Base-by-base conservation (phyloP, 164 flowering plant species). In the Annona cherimola region DNA sequence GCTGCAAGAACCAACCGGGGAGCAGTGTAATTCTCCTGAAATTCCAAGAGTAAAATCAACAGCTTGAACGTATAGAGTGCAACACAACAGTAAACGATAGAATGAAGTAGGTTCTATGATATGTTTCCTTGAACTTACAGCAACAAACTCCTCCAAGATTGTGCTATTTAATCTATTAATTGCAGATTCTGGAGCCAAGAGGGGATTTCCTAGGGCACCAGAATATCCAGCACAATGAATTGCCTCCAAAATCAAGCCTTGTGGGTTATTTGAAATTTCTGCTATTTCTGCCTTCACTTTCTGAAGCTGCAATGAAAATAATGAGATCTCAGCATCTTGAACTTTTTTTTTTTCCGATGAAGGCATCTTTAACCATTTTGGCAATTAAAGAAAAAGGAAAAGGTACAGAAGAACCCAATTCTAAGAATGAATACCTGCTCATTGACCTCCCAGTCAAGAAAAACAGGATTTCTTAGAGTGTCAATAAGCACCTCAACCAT, bases 401-500 rank as follows among this genome's bases (percentile, higher is more conserved):
- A 18, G 61, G 1, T 7, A 14, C 54, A 61, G 4, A 41, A 55
- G 20, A 73, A 26, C 18, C 42, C 1, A 12, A 16, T 42, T 9
- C 57, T 16, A 46, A 12, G 11, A 71, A 43, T 62, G 43, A 1
- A 26, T 79, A 92, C 98, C 93, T 92, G 89, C 79, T 94, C 98
- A 63, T 83, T 85, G 72, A 95, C 86, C 81, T 95, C 98, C 99
- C 98, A 95, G 75, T 91, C 99, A 66, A 92, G 78, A 79, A 88
- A 94, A 42, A 77, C 95, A 42, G 95, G 97, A 75, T 94, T 92
- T 78, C 98, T 86, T 62, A 92, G 97, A 82, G 71, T 79, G 70
- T 94, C 99, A 76, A 90, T 61, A 73, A 94, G 98, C 55, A 94
- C 75, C 80, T 94, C 97, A 19, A 91, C 89, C 97, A 92, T 92